Base-by-base conservation (phyloP, 1,139 yeast species). In the Hyphopichia fennica region DNA sequence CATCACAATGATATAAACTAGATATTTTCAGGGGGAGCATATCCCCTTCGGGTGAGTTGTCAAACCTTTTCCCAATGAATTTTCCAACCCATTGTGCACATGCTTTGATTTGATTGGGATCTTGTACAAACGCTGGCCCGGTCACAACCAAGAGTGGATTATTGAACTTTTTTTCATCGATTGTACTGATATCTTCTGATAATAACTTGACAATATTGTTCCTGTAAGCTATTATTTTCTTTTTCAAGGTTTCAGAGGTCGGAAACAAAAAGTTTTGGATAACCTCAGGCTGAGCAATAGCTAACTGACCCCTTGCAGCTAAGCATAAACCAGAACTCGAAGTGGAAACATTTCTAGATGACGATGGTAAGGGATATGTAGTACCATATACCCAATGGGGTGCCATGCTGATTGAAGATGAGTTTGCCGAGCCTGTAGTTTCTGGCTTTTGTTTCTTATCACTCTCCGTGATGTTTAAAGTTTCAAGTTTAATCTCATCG, bases 261-360 rank as follows among this genome's bases (percentile, higher is more conserved):
- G 79, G 78, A 39, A 62, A 67, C 35, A 75, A 49, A 36, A 65
- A 63, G 40, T 65, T 67, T 46, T 72, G 79, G 10, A 73, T 59
- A 14, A 74, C 69, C 45, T 73, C 78, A 1, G 80, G 79, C 49
- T 70, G 76, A 2, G 75, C 65, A 19, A 72, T 58, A 2, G 71
- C 64, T 36, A 64, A 56, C 17, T 62, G 62, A 14, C 71, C 72
- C 38, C 59, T 54, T 35, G 62, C 70, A 39, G 53, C 47, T 25
- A 50, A 43, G 38, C 60, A 49, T 34, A 61, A 42, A 1, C 65
- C 65, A 2, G 63, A 58, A 2, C 53, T 50, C 4, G 52, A 37
- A 25, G 18, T 34, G 33, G 44, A 25, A 1, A 40, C 29, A 16
- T 39, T 37, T 13, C 41, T 34, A n/a, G 46, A 37, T 13, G 45